Evolutionary conservation across 345 rosid genomes (phyloP).

Genomic region (Populus deltoides): DNA sequence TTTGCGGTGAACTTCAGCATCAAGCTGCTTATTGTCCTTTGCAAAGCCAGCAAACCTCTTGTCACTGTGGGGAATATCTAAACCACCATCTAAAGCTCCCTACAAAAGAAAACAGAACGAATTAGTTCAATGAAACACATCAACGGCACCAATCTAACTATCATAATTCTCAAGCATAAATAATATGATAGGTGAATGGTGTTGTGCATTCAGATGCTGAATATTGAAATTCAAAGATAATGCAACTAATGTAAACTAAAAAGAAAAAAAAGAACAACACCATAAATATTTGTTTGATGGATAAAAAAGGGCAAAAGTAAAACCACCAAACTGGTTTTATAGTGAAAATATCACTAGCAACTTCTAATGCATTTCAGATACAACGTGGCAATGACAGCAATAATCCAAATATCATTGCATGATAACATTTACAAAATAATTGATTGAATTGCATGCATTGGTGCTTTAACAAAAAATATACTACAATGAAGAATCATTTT

Average conservation of each 20-base stretch:
- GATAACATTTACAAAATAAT: not conserved
- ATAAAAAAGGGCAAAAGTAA: not conserved
- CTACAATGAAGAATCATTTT: not conserved
- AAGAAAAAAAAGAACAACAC: not conserved
- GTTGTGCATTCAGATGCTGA: not conserved
- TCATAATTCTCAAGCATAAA: no score
- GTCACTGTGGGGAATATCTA: constrained; percentile 87
- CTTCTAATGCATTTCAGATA: not conserved
- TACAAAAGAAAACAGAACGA: constrained; percentile 2
- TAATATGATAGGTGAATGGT: not conserved
- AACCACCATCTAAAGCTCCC: constrained; percentile 95
- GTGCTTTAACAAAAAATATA: not conserved
- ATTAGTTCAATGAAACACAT: not conserved
- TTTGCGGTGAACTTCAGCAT: constrained; percentile 78
- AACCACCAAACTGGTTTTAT: not conserved
- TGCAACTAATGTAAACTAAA: not conserved
- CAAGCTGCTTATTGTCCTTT: constrained; percentile 68
- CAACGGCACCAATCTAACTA: not conserved
- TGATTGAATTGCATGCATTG: not conserved
- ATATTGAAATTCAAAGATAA: not conserved
- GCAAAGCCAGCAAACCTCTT: constrained; percentile 82
- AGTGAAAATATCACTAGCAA: not conserved
- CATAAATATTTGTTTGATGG: not conserved
- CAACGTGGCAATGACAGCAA: not conserved
- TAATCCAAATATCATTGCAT: not conserved